phyloP scores from a whole-genome alignment of 2,329 filamentous ascomycete species.

The Xylaria sp. region DNA sequence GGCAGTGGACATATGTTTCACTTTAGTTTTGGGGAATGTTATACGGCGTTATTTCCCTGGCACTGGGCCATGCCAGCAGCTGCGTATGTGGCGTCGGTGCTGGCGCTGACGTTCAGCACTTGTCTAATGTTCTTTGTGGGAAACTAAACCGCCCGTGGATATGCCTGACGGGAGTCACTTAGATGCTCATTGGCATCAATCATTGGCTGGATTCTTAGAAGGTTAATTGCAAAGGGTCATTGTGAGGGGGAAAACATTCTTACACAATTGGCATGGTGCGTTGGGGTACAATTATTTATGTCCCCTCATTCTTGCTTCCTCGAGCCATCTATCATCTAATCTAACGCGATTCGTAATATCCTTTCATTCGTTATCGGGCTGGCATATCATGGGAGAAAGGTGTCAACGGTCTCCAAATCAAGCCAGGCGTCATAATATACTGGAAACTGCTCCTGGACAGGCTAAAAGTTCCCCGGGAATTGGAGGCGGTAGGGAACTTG shows the following conservation, averaged over 20 bases:
- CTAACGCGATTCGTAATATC: neutral
- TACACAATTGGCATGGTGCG: neutral
- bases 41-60: neutral
- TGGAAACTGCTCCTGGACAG: neutral
- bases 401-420: neutral
- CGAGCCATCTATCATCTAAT: neutral
- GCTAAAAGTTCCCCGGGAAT: neutral
- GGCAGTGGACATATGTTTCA: neutral
- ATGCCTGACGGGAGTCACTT: neutral
- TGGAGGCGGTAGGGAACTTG: neutral
- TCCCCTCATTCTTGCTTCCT: neutral
- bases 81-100: neutral
- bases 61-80: neutral
- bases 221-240: neutral
- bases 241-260: neutral
- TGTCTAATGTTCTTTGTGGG: neutral
- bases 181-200: neutral
- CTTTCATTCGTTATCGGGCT: neutral
- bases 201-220: neutral
- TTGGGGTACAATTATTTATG: neutral
- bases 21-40: neutral
- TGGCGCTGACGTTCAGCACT: neutral
- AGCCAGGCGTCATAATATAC: conserved; percentile 24
- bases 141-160: neutral
- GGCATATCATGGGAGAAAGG: neutral